Percentiles rank a stretch among this genome's conserved stretches.
Conservation (phyloP, 257 asterid species). For the Solanum neorickii region DNA sequence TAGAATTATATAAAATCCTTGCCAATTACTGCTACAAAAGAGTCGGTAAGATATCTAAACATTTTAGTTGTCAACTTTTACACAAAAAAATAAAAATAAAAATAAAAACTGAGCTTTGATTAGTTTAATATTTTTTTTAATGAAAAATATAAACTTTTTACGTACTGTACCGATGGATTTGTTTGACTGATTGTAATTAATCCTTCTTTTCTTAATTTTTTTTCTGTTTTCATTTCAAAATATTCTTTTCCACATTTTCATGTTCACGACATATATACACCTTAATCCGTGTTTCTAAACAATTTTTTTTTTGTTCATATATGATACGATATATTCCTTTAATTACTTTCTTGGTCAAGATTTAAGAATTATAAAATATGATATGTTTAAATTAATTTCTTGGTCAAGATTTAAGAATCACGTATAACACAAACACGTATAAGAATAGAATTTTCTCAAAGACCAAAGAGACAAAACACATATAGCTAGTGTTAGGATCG, state of each 20-base stretch:
- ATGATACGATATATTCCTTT: neutral
- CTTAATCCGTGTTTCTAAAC: neutral
- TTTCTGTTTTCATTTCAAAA: neutral
- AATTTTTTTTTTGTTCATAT: neutral
- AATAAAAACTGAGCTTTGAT: neutral
- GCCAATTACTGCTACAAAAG: neutral
- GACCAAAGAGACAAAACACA: neutral
- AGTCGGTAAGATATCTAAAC: neutral
- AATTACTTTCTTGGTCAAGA: neutral
- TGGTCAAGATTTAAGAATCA: neutral
- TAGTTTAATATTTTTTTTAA: neutral
- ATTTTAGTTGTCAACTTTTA: neutral
- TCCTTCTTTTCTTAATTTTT: neutral
- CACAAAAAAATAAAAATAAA: neutral
- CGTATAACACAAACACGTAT: neutral
- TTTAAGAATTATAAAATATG: neutral
- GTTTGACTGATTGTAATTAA: neutral
- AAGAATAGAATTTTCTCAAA: neutral
- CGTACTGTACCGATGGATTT: neutral
- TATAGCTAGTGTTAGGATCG: no score
- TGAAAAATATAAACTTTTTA: neutral
- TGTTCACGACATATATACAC: neutral
- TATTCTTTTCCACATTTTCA: neutral
- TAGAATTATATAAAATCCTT: neutral
- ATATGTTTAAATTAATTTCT: neutral